These are phyloP conservation scores for Gardenia jasminoides DNA, from an alignment of 257 asterid genomes.

Conservation along the genomic window DNA sequence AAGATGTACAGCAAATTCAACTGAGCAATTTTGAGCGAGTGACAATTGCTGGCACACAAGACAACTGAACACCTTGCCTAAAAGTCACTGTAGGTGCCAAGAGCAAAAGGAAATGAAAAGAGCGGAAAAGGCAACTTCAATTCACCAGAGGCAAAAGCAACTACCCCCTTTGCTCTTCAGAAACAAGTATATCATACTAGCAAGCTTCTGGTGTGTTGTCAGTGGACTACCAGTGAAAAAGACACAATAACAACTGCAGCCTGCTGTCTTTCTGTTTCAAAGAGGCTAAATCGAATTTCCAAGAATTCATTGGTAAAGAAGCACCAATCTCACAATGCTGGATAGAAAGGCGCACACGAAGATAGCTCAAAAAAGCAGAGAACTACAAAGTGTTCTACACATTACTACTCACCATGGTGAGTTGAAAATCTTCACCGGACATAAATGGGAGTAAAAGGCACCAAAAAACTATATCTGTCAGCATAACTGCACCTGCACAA, in stretches of 20 bases:
- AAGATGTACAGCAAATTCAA: background rate
- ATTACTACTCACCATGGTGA: constrained; percentile 57
- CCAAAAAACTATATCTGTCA: constrained; percentile 90
- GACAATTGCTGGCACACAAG: background rate
- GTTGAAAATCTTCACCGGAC: constrained; percentile 60
- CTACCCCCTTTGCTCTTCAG: background rate
- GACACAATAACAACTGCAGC: background rate
- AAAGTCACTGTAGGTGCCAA: background rate
- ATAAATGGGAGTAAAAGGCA: constrained; percentile 82
- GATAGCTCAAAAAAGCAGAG: background rate
- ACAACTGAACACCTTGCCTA: too few species aligned
- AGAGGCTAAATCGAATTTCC: too few species aligned
- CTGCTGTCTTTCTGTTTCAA: background rate
- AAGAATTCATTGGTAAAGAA: background rate
- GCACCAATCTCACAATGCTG: background rate
- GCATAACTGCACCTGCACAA: constrained; percentile 80
- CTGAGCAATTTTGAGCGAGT: background rate
- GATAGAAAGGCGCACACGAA: background rate
- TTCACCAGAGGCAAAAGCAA: background rate
- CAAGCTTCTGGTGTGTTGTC: background rate
- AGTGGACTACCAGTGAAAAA: background rate
- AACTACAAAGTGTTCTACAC: background rate
- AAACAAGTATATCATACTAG: background rate
- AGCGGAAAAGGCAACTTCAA: background rate
- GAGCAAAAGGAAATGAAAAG: background rate